Evolutionary conservation across 352 stramenopile genomes (phyloP).

Genomic region (Globisporangium polare): DNA sequence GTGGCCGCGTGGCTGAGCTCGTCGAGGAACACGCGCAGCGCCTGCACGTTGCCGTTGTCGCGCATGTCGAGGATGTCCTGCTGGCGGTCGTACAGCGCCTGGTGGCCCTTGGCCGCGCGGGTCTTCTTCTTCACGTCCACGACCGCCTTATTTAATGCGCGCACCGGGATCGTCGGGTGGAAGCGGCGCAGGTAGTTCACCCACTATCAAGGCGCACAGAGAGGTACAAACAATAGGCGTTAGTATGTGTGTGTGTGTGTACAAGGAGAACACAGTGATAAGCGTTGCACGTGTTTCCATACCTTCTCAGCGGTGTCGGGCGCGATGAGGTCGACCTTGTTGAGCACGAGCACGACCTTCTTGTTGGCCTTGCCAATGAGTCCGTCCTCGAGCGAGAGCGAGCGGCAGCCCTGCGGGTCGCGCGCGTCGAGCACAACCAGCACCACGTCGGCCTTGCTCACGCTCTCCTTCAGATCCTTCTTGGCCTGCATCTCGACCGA

Average conservation of each 20-base stretch:
- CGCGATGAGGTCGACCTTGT: conserved; percentile 98
- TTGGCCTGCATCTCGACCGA: conserved; percentile 76
- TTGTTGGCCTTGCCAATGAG: conserved; percentile 94
- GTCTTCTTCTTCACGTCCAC: conserved; percentile 91
- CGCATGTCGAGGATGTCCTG: conserved; percentile 64
- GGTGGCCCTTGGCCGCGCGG: conserved; percentile 52
- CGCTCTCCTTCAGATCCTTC: conserved; percentile 76
- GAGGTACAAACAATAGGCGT: conserved; percentile 5
- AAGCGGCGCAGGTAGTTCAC: conserved; percentile 93
- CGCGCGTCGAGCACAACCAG: conserved; percentile 95
- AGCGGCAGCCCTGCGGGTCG: conserved; percentile 95
- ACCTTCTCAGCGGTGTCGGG: conserved; percentile 84
- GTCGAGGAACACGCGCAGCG: conserved; percentile 94
- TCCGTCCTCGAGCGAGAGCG: conserved; percentile 92
- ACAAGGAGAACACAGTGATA: no score
- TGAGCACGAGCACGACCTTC: conserved; percentile 97
- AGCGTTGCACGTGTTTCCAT: not conserved
- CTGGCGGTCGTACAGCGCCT: conserved; percentile 64
- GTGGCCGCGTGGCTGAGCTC: conserved; percentile 90
- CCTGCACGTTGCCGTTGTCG: conserved; percentile 82
- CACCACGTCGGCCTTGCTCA: conserved; percentile 60
- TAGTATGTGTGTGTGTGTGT: no score
- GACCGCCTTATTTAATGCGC: conserved; percentile 72
- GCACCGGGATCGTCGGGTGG: conserved; percentile 93
- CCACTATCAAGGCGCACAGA: conserved; percentile 17